These are phyloP conservation scores for Tuber brumale DNA, from an alignment of 495 filamentous ascomycete genomes.

Conservation along the genomic window DNA sequence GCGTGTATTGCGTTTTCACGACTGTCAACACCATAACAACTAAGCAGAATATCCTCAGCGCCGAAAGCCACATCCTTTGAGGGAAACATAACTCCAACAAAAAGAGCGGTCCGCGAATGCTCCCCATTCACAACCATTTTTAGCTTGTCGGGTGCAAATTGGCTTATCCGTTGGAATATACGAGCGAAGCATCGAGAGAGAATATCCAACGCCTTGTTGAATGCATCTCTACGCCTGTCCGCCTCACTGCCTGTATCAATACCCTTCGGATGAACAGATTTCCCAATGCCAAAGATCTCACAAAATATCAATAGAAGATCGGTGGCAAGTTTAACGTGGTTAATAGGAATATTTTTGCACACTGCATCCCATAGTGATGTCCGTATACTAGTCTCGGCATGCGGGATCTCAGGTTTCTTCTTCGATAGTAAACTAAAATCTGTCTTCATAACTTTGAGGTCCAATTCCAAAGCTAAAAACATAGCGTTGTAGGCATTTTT, in stretches of 20 bases:
- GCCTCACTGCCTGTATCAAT: constrained; percentile 9
- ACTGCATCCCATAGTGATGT: constrained; percentile 32
- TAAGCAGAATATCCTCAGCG: constrained; percentile 36
- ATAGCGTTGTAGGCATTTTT: constrained; percentile 26
- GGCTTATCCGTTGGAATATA: constrained; percentile 33
- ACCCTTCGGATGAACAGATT: constrained; percentile 6
- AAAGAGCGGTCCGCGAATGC: constrained; percentile 26
- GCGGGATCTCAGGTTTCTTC: constrained; percentile 30
- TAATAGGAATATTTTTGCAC: constrained; percentile 23
- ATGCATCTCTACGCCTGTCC: constrained; percentile 26
- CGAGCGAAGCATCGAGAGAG: constrained; percentile 25
- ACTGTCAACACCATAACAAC: constrained; percentile 34
- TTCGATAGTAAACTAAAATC: constrained; percentile 34
- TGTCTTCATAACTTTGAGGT: constrained; percentile 34
- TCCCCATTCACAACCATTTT: constrained; percentile 26
- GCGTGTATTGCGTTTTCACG: constrained; percentile 37
- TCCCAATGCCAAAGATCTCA: constrained; percentile 31
- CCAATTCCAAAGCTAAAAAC: constrained; percentile 33
- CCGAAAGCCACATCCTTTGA: constrained; percentile 32
- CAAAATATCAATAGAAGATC: constrained; percentile 29
- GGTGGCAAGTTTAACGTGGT: constrained; percentile 28
- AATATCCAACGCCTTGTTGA: constrained; percentile 27
- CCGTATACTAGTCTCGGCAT: constrained; percentile 26
- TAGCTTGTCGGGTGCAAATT: constrained; percentile 23
- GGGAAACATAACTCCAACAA: constrained; percentile 32